These are phyloP conservation scores for Sporothrix curviconia DNA, from an alignment of 2,329 filamentous ascomycete species.

Conservation along the genomic window DNA sequence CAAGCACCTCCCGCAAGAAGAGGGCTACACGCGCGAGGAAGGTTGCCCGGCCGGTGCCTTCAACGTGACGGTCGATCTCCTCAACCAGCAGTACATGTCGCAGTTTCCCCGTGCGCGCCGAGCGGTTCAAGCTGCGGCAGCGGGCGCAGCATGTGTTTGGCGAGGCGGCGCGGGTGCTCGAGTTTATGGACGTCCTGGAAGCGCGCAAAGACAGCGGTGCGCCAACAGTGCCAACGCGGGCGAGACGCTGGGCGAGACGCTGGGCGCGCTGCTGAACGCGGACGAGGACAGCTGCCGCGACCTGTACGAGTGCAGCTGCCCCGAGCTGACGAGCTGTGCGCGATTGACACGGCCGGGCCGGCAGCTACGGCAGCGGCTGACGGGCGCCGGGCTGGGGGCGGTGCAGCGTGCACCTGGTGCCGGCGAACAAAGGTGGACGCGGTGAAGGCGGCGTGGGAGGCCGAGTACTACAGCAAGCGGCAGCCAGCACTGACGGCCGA, in stretches of 20 bases:
- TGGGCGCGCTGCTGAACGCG: constrained; percentile 80
- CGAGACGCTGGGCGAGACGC: constrained; percentile 54
- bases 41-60: constrained; percentile 65
- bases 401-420: constrained; percentile 88
- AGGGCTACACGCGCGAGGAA: constrained; percentile 87
- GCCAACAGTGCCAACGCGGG: constrained; percentile 44
- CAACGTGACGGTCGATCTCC: constrained; percentile 59
- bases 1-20: constrained; percentile 64
- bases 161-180: constrained; percentile 78
- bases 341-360: constrained; percentile 69
- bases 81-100: constrained; percentile 74
- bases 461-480: constrained; percentile 73
- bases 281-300: constrained; percentile 85
- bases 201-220: not conserved
- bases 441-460: constrained; percentile 70
- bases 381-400: constrained; percentile 96
- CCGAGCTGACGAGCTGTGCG: constrained; percentile 85
- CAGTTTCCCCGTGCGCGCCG: constrained; percentile 84
- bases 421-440: constrained; percentile 71
- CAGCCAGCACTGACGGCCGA: constrained; percentile 59
- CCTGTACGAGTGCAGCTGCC: constrained; percentile 84
- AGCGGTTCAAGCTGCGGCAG: constrained; percentile 80
- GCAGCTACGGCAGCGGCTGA: constrained; percentile 77
- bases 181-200: constrained; percentile 69
- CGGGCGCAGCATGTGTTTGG: constrained; percentile 85